Conservation (phyloP, 1,284 basidiomycete genomes). For the Chiua sp. region DNA sequence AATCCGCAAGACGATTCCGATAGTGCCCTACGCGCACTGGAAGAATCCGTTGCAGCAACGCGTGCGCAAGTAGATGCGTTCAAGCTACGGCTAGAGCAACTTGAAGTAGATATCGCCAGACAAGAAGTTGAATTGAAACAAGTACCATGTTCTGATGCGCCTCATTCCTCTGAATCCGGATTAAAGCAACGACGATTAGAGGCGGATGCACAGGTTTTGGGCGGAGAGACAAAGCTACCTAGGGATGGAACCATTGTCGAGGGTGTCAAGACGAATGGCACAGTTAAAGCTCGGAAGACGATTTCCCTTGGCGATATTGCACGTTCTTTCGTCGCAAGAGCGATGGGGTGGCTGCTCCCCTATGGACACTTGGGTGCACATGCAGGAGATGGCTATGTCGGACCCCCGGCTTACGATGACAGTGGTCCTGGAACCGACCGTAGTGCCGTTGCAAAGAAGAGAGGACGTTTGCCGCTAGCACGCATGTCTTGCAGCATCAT, state of each 20-base stretch:
- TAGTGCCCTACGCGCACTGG: constrained; percentile 18
- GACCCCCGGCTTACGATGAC: not conserved
- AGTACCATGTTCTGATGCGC: not conserved
- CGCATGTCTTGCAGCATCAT: constrained; percentile 30
- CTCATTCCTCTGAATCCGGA: not conserved
- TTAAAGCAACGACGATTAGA: constrained; percentile 4
- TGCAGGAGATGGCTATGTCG: not conserved
- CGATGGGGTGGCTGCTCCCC: constrained; percentile 34
- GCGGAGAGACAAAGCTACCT: not conserved
- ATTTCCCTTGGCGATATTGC: constrained; percentile 17
- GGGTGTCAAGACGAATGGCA: not conserved
- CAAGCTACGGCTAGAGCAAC: constrained; percentile 27
- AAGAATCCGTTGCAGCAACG: constrained; percentile 29
- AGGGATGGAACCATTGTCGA: not conserved
- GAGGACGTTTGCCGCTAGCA: constrained; percentile 2
- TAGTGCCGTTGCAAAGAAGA: constrained; percentile 10
- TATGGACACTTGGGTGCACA: constrained; percentile 9
- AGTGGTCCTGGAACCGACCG: not conserved
- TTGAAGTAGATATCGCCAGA: constrained; percentile 28
- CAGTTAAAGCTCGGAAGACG: not conserved
- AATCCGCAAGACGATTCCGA: constrained; percentile 10
- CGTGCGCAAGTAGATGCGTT: constrained; percentile 32
- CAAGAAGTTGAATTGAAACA: constrained; percentile 16
- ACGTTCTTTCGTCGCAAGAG: constrained; percentile 20
- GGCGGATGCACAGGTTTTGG: not conserved